Evolutionary conservation across 306 rosid species (phyloP).

Genomic region (Clitoria ternatea): DNA sequence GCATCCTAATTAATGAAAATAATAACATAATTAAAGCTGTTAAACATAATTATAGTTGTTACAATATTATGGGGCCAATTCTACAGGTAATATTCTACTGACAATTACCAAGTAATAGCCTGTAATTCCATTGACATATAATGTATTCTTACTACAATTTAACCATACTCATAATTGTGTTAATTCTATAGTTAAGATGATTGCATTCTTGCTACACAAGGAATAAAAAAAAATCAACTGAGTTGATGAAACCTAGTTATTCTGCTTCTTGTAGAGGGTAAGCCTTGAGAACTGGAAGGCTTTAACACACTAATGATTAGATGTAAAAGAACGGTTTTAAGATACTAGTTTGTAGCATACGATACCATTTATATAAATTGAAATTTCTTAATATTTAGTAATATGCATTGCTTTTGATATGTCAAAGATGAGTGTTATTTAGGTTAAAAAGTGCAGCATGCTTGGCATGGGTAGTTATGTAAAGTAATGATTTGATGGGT

Average conservation of each 20-base stretch:
- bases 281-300: not conserved
- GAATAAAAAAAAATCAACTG: not conserved
- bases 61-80: too few relatives aligned
- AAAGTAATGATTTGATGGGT: conserved; percentile 6
- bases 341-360: not conserved
- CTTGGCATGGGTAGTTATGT: not conserved
- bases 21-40: too few relatives aligned
- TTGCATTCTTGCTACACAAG: not conserved
- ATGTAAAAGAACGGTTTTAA: not conserved
- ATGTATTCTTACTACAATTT: not conserved
- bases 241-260: not conserved
- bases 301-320: not conserved
- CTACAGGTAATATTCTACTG: too few relatives aligned
- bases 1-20: too few relatives aligned
- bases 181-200: not conserved
- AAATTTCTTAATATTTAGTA: not conserved
- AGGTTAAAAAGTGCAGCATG: not conserved
- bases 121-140: too few relatives aligned
- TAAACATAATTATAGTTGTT: too few relatives aligned
- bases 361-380: not conserved
- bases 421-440: not conserved
- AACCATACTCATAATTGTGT: not conserved
- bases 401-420: not conserved
- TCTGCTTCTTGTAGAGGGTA: not conserved
- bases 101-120: too few relatives aligned